Evolutionary conservation across 2,329 filamentous ascomycete species (phyloP), one percentile per base, ranked within the genome.

Genomic region (Trichoderma cornu-damae): DNA sequence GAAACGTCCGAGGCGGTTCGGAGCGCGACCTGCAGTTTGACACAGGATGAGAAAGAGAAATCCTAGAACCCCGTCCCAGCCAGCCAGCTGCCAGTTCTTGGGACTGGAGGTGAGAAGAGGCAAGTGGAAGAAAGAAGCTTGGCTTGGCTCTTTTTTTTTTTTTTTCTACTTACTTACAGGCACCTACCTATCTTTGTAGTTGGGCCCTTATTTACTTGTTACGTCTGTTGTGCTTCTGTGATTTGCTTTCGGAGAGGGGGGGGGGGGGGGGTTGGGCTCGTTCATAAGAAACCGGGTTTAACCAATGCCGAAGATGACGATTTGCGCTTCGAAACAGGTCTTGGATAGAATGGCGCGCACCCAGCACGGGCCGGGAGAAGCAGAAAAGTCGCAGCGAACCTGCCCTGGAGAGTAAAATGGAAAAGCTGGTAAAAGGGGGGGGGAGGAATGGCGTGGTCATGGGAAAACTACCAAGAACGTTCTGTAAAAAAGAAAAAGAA

Each of bases 191-290:
- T n/a, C n/a, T n/a, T n/a, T n/a, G n/a, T n/a, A n/a, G n/a, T n/a
- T n/a, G n/a, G n/a, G n/a, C n/a, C n/a, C n/a, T n/a, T 22, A 24
- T 34, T 3, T 26, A 35, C 30, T 6, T 53, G 30, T 28, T 53
- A 44, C 5, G 30, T 53, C 38, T 53, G 50, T n/a, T 53, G 38
- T 43, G 50, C n/a, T 54, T 54, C 12, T 38, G 38, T 54, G 30
- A 28, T 30, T 38, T 54, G 51, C 40, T 37, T 26, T 6, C 20
- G 16, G 8, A 26, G 22, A 6, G 24, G 22, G 24, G 51, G 42
- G 40, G 18, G 7, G 11, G 11, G 24, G 22, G 24, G 51, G 42
- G 40, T 14, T 4, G 11, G 3, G 28, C n/a, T 32, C 6, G 35
- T 32, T 20, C 11, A 37, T 42, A 18, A 32, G 48, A 26, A 34